Conservation (phyloP, 2,329 filamentous ascomycete genomes). For the Hortaea werneckii region DNA sequence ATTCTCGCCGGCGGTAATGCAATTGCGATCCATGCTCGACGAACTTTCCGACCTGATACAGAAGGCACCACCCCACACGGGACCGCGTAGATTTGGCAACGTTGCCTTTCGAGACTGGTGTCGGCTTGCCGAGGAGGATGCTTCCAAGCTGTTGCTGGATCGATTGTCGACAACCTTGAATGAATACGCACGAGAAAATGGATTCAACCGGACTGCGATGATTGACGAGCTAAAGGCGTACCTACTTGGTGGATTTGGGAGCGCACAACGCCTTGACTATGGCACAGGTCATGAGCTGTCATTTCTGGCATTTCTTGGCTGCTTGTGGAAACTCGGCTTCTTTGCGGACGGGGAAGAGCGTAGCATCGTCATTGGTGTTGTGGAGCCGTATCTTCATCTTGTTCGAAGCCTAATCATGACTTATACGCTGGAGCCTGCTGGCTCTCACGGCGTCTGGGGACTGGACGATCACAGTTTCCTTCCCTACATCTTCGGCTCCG, state of each 20-base stretch:
- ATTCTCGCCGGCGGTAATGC: conserved; percentile 42
- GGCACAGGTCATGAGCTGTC: conserved; percentile 93
- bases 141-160: conserved; percentile 36
- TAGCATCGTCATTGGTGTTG: conserved; percentile 67
- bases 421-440: conserved; percentile 89
- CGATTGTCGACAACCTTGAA: conserved; percentile 6
- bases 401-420: conserved; percentile 74
- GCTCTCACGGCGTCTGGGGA: conserved; percentile 95
- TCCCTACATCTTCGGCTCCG: conserved; percentile 90
- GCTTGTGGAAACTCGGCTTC: conserved; percentile 79
- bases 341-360: conserved; percentile 66
- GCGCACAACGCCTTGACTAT: conserved; percentile 80
- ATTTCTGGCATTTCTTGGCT: conserved; percentile 82
- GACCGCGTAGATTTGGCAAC: conserved; percentile 86
- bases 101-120: conserved; percentile 81
- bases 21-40: conserved; percentile 56
- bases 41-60: conserved; percentile 58
- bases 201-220: background rate
- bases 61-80: conserved; percentile 72
- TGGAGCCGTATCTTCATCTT: conserved; percentile 78
- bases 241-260: conserved; percentile 78
- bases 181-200: conserved; percentile 11
- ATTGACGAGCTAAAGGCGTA: conserved; percentile 62
- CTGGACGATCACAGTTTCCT: conserved; percentile 95
- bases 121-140: conserved; percentile 52